Base-by-base conservation (phyloP, 148 eudicot species). In the Heliamphora exappendiculata region DNA sequence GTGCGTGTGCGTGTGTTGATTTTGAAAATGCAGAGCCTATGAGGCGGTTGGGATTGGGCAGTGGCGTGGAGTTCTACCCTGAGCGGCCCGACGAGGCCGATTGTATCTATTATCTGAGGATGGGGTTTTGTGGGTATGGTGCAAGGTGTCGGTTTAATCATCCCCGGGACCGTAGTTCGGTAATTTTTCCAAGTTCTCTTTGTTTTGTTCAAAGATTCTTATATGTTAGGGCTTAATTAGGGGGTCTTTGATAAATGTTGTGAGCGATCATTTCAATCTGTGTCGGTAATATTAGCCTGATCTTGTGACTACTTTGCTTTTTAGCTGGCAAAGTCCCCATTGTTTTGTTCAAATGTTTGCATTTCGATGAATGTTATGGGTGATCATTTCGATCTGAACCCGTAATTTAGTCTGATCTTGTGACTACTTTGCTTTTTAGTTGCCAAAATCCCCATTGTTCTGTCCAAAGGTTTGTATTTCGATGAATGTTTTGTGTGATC, bases 121-220 rank as follows among this genome's bases (percentile, higher is more conserved):
- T 88, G 24, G 98, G 98, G 33, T 84, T 84, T 75, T 94, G 98
- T 73, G 93, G 98, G 14, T 94, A 83, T 36, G 97, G 95, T 24
- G 63, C 85, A 50, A 85, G 97, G 24, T 94, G 98, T 73, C 93
- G 98, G 80, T 94, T 83, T 74, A 94, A 94, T 85, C 98, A 94
- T 81, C 98, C 98, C 9, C 87, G 77, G 24, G 89, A 89, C 70
- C 96, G 93, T 31, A 34, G 74, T 74, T 31, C 71, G 88, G 96
- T 89, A 88, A 81, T 24, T 2, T 47, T n/a, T 55, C 58, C 6
- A 26, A 44, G 7, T 72, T 26, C 36, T 0, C 8, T 31, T 53
- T 20, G 55, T n/a, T 11, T 7, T 63, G 53, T 67, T 77, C 37
- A 26, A 39, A 29, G 19, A n/a, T 58, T 78, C 28, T n/a, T 36